phyloP scores from a whole-genome alignment of 2,329 filamentous ascomycete species.

The Cadophora luteo-olivacea region DNA sequence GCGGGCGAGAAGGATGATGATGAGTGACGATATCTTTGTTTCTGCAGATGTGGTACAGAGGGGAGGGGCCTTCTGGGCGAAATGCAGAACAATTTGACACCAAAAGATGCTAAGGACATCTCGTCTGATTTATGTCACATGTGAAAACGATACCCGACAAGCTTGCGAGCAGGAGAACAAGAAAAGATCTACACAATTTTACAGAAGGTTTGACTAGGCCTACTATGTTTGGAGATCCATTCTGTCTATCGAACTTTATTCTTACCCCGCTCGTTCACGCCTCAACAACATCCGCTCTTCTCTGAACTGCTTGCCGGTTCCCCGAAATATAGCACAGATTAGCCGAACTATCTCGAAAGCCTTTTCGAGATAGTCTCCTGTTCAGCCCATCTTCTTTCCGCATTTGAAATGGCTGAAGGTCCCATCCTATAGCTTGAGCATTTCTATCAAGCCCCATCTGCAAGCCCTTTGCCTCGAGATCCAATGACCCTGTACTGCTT shows the following conservation, averaged over 20 bases:
- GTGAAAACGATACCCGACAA: background rate
- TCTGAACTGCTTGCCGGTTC: background rate
- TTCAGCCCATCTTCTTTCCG: background rate
- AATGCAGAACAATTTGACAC: conserved; percentile 14
- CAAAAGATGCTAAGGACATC: background rate
- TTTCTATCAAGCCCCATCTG: background rate
- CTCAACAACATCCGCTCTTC: background rate
- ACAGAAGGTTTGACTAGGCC: background rate
- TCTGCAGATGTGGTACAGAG: conserved; percentile 7
- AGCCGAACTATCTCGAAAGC: background rate
- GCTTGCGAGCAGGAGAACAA: background rate
- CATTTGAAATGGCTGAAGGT: background rate
- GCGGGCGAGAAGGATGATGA: conserved; percentile 2
- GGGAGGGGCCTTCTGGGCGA: conserved; percentile 2
- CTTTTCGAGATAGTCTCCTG: background rate
- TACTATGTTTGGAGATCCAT: background rate
- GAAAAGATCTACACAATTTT: background rate
- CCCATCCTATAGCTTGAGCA: background rate
- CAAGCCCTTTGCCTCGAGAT: background rate
- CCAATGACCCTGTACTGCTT: background rate
- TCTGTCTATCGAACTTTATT: conserved; percentile 5
- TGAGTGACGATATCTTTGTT: conserved; percentile 7
- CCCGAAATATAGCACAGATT: background rate
- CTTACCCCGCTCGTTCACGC: conserved; percentile 1
- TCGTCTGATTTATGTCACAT: background rate